Base-by-base conservation (phyloP, 306 rosid genomes). In the Alnus glutinosa region DNA sequence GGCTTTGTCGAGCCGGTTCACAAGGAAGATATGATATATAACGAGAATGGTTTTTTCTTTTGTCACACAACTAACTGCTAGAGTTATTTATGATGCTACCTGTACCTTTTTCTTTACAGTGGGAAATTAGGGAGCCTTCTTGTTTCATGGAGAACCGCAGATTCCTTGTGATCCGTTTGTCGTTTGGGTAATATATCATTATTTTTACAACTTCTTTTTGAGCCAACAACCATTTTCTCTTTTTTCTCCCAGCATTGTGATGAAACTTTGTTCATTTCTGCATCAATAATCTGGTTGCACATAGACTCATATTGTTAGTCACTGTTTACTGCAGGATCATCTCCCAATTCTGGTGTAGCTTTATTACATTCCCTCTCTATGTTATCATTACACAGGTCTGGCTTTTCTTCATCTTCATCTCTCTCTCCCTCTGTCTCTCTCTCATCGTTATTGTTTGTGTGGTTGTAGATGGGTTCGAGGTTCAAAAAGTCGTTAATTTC, bases 331-430 rank as follows among this genome's bases (percentile, higher is more conserved):
- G 76, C 94, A 93, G 99, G 88, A 82, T 86, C 63, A 47, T 83
- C 78, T 84, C 97, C n/a, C 96, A 91, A 71, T 80, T 91, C 66
- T 95, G 99, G 97, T 90, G 99, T 88, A 95, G 99, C 91, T 95
- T 87, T 76, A 85, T 90, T 47, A 92, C 98, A 37, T 92, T 95
- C 80, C 98, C 98, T 55, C 93, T 95, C 66, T 92, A 95, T 85
- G 98, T 95, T 63, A 91, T 95, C 82, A 73, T 90, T 82, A 86
- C 98, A 61, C 99, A 93, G 94, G 98, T 93, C 34, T 70, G 71
- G 64, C 37, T 81, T 79, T 66, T 71, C 71, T 58, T 71, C 37
- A 1, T 42, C 37, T 77, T 68, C 52, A 18, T 54, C 46, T 42
- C 54, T 61, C 54, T 72, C 36, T 51, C 74, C 48, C 64, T 12